Evolutionary conservation across 192 early-diverging fungal genomes (phyloP), one percentile per base, ranked within the genome.

Genomic region (Backusella tuberculispora): DNA sequence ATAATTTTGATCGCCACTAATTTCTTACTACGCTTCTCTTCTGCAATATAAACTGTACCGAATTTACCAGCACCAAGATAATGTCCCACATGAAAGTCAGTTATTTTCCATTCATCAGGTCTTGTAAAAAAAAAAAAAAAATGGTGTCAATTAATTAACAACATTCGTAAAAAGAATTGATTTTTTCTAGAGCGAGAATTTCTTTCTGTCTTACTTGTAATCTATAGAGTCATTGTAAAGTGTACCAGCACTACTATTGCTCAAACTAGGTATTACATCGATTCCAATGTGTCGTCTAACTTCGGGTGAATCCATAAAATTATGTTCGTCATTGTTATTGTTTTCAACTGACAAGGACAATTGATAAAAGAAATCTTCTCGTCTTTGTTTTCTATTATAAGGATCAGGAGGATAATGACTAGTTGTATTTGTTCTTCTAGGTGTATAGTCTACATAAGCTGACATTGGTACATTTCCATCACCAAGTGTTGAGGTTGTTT

Each of bases 1-100:
- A 99, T 67, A 10, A 96, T 87, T 75, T 99, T 99, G 42, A 99
- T 85, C 1, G 96, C 97, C 9, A 96, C 94, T 5, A 97, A 85
- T 76, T 89, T 94, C 26, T 91, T 89, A 37, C 85, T 90, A 47
- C 83, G 86, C 69, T 92, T 94, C 77, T 98, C 97, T 43, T 91
- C 84, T 17, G 97, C 97, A 26, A 94, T 75, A 76, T 97, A 99
- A 1, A 97, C 97, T 14, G 90, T 85, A 0, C 97, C 97, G 88
- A 98, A 98, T 74, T 97, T 95, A 13, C 97, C 97, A 73, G 93
- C 94, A 47, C 97, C 97, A 29, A 99, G 82, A 5, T 90, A 84
- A 13, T 87, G 76, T 46, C 94, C 97, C 40, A 98, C 89, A 64
- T 96, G 93, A 88, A 99, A 99, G 80, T 98, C 96, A 13, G 90